Conservation (phyloP, 345 rosid species). For the Cardamine resedifolia region DNA sequence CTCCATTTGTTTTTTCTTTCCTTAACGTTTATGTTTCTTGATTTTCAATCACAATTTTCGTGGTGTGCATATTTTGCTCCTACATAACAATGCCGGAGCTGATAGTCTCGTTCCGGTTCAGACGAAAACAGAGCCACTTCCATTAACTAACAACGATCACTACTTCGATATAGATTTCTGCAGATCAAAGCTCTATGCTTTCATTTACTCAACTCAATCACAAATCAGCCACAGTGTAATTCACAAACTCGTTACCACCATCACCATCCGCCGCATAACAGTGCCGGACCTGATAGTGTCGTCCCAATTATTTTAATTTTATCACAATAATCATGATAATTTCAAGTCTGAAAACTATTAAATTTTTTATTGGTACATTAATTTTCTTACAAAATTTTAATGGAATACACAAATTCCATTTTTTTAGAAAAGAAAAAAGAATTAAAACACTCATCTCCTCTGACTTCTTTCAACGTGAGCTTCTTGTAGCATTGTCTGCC, state of each 20-base stretch:
- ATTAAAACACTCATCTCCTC: background rate
- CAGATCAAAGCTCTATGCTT: conserved; percentile 54
- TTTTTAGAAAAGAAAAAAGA: background rate
- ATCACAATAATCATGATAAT: no score
- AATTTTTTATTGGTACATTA: background rate
- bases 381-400: background rate
- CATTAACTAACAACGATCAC: conserved; percentile 42
- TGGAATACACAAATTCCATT: background rate
- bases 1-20: no score
- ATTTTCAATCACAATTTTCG: no score
- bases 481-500: conserved; percentile 62
- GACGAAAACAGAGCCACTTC: conserved; percentile 43
- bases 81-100: conserved; percentile 47
- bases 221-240: conserved; percentile 59
- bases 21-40: no score
- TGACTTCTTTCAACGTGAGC: conserved; percentile 30
- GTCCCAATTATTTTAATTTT: no score
- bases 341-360: no score
- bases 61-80: no score
- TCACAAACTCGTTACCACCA: no score
- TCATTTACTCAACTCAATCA: conserved; percentile 47
- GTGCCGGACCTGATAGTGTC: no score
- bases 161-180: conserved; percentile 58
- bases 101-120: conserved; percentile 88
- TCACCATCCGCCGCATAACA: no score